phyloP scores from a whole-genome alignment of 169 alveolate species.

The Amoebophrya sp. region DNA sequence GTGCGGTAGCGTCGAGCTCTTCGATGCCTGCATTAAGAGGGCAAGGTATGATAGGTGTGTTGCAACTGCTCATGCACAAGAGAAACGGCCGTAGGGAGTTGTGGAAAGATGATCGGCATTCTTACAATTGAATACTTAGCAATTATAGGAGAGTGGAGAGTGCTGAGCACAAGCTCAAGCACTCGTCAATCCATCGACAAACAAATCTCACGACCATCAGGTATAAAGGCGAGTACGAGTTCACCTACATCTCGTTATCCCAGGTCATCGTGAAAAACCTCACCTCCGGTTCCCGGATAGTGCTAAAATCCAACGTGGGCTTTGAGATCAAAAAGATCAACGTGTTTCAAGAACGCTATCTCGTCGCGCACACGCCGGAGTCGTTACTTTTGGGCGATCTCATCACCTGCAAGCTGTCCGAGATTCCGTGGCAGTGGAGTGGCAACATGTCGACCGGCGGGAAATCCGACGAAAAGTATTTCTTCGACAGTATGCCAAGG shows the following conservation, averaged over 20 bases:
- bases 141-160: not conserved
- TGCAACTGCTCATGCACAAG: not conserved
- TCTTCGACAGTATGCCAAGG: constrained; percentile 43
- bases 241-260: constrained; percentile 75
- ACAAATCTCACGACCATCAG: no score
- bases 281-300: constrained; percentile 66
- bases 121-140: no score
- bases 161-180: not conserved
- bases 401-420: constrained; percentile 67
- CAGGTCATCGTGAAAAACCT: constrained; percentile 75
- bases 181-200: no score
- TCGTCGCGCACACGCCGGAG: constrained; percentile 76
- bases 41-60: constrained; percentile 45
- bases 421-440: constrained; percentile 78
- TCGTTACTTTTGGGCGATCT: constrained; percentile 76
- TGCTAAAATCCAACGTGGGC: constrained; percentile 72
- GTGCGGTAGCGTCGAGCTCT: constrained; percentile 80
- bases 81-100: no score
- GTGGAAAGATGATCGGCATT: no score
- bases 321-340: constrained; percentile 76
- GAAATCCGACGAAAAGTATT: constrained; percentile 67
- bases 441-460: no score
- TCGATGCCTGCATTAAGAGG: constrained; percentile 69
- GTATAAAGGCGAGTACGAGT: constrained; percentile 79
- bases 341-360: constrained; percentile 64